Evolutionary conservation across 2,329 filamentous ascomycete genomes (phyloP).

Genomic region (Neonectria neomacrospora): DNA sequence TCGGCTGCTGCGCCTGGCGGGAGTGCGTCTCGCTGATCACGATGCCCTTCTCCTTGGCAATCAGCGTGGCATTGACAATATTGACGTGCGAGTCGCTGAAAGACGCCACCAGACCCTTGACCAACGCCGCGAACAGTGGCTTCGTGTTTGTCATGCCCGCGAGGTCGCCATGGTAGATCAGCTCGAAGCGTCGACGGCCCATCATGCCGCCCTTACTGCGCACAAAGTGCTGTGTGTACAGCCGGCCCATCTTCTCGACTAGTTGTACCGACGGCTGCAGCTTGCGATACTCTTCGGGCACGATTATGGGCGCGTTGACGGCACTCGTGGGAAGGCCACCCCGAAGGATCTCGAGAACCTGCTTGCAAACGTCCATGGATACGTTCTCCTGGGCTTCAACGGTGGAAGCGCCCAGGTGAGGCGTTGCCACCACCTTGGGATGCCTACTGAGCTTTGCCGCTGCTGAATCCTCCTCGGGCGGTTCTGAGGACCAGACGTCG

Average conservation of each 20-base stretch:
- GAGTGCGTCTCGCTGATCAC: conserved; percentile 79
- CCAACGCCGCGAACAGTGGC: conserved; percentile 80
- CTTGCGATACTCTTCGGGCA: conserved; percentile 82
- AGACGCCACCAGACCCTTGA: conserved; percentile 78
- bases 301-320: conserved; percentile 83
- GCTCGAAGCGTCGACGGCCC: conserved; percentile 76
- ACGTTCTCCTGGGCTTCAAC: conserved; percentile 88
- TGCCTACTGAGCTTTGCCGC: conserved; percentile 74
- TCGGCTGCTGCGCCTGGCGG: conserved; percentile 68
- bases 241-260: conserved; percentile 80
- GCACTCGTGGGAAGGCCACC: conserved; percentile 80
- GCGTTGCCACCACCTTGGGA: conserved; percentile 79
- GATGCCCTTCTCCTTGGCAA: conserved; percentile 82
- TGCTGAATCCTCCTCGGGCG: conserved; percentile 64
- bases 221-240: conserved; percentile 82
- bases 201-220: conserved; percentile 55
- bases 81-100: conserved; percentile 79
- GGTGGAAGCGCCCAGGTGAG: conserved; percentile 83
- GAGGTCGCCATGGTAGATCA: conserved; percentile 81
- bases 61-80: conserved; percentile 82
- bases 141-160: conserved; percentile 78
- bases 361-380: conserved; percentile 83
- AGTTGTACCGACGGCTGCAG: conserved; percentile 81
- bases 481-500: conserved; percentile 83
- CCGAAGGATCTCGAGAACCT: conserved; percentile 77